phyloP scores from a whole-genome alignment of 768 basidiomycete species.

The Fomitopsis pulvina region DNA sequence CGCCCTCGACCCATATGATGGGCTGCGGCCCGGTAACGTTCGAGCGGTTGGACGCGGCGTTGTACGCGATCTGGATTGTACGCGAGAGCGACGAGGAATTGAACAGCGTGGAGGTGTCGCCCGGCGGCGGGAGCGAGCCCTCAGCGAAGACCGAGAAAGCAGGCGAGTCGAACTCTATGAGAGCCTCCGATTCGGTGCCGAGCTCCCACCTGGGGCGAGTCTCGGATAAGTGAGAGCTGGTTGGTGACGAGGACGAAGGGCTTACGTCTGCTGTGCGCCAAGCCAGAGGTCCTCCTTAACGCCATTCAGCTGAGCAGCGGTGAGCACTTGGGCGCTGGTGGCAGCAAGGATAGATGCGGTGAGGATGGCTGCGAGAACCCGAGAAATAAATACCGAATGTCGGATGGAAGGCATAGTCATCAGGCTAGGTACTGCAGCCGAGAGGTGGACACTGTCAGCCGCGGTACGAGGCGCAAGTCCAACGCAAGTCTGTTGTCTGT shows the following conservation, averaged over 20 bases:
- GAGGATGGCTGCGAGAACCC: not conserved
- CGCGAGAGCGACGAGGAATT: slow-evolving; percentile 34
- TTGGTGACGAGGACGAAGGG: no score
- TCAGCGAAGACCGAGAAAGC: slow-evolving; percentile 36
- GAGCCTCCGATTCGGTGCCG: slow-evolving; percentile 43
- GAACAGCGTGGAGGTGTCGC: slow-evolving; percentile 17
- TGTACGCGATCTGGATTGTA: slow-evolving; percentile 48
- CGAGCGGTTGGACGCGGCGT: slow-evolving; percentile 43
- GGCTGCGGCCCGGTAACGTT: slow-evolving; percentile 48
- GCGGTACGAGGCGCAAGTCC: no score
- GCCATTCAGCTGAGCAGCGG: slow-evolving; percentile 26
- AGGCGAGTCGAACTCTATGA: slow-evolving; percentile 42
- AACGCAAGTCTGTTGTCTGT: no score
- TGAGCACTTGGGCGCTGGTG: slow-evolving; percentile 27
- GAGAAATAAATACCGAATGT: no score
- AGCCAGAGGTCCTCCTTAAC: slow-evolving; percentile 32
- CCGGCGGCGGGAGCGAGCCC: slow-evolving; percentile 16
- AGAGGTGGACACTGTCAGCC: no score
- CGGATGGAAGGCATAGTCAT: no score
- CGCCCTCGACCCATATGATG: slow-evolving; percentile 42
- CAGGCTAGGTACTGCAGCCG: no score
- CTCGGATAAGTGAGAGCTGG: no score
- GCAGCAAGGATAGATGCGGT: not conserved
- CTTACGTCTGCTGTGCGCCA: slow-evolving; percentile 36
- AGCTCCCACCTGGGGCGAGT: slow-evolving; percentile 43